phyloP scores from a whole-genome alignment of 495 filamentous ascomycete species.

The Daldinia vernicosa region DNA sequence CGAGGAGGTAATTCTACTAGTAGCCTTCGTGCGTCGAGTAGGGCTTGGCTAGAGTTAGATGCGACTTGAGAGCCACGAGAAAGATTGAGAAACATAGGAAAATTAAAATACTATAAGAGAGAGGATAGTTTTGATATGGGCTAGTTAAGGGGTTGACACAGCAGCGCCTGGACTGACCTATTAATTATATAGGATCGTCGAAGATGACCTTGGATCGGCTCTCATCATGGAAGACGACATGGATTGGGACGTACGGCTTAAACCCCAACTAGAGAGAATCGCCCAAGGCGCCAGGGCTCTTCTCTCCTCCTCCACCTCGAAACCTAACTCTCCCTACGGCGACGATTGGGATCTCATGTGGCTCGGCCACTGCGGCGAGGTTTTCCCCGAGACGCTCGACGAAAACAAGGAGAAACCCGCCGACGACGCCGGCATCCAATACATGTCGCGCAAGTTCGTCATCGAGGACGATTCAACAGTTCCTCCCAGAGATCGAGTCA shows the following conservation, averaged over 20 bases:
- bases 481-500: constrained; percentile 32
- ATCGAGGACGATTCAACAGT: constrained; percentile 43
- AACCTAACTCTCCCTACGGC: constrained; percentile 47
- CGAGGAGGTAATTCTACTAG: neutral
- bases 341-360: constrained; percentile 55
- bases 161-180: neutral
- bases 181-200: constrained; percentile 45
- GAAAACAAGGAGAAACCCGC: constrained; percentile 28
- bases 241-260: constrained; percentile 59
- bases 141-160: too few species aligned
- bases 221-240: constrained; percentile 60
- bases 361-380: constrained; percentile 52
- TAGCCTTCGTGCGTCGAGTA: neutral
- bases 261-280: constrained; percentile 45
- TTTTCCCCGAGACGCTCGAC: constrained; percentile 36
- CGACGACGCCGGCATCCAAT: constrained; percentile 15
- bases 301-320: constrained; percentile 28
- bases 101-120: too few species aligned
- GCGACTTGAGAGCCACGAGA: too few species aligned
- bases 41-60: too few species aligned
- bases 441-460: constrained; percentile 35
- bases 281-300: constrained; percentile 43
- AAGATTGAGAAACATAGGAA: too few species aligned
- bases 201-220: constrained; percentile 53
- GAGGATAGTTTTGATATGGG: too few species aligned